A percentile compares a stretch with the other conserved stretches of the same genome.
Evolutionary conservation across 2,329 filamentous ascomycete genomes (phyloP).

Genomic region (Paecilomyces sp.): DNA sequence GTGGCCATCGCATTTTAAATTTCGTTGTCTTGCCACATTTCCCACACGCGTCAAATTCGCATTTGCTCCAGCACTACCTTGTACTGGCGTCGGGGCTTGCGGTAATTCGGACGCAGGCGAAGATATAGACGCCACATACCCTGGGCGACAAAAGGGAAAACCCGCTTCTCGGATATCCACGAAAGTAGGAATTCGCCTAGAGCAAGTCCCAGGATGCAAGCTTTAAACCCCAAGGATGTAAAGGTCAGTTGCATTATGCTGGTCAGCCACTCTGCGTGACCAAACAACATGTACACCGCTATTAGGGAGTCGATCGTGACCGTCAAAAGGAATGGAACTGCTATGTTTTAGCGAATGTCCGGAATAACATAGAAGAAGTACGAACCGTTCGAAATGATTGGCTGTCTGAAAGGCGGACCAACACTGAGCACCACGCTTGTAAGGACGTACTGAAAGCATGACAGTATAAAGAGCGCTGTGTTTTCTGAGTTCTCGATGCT

Average conservation of each 20-base stretch:
- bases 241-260: slow-evolving; percentile 78
- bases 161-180: slow-evolving; percentile 62
- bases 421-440: slow-evolving; percentile 83
- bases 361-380: slow-evolving; percentile 11
- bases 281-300: slow-evolving; percentile 72
- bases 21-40: not conserved
- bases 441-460: slow-evolving; percentile 91
- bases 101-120: slow-evolving; percentile 47
- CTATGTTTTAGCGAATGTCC: slow-evolving; percentile 13
- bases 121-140: slow-evolving; percentile 57
- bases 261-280: slow-evolving; percentile 61
- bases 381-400: slow-evolving; percentile 71
- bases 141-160: slow-evolving; percentile 64
- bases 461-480: slow-evolving; percentile 79
- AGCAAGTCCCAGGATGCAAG: slow-evolving; percentile 66
- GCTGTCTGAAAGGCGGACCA: slow-evolving; percentile 82
- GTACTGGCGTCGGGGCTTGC: slow-evolving; percentile 80
- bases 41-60: slow-evolving; percentile 27
- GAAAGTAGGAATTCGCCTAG: slow-evolving; percentile 60
- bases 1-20: not conserved
- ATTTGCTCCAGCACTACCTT: slow-evolving; percentile 71
- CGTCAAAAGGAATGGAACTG: slow-evolving; percentile 77
- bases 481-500: slow-evolving; percentile 92
- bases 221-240: slow-evolving; percentile 64
- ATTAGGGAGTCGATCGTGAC: slow-evolving; percentile 62